phyloP scores from a whole-genome alignment of 371 early-diverging fungal species.

The Smittium mucronatum region DNA sequence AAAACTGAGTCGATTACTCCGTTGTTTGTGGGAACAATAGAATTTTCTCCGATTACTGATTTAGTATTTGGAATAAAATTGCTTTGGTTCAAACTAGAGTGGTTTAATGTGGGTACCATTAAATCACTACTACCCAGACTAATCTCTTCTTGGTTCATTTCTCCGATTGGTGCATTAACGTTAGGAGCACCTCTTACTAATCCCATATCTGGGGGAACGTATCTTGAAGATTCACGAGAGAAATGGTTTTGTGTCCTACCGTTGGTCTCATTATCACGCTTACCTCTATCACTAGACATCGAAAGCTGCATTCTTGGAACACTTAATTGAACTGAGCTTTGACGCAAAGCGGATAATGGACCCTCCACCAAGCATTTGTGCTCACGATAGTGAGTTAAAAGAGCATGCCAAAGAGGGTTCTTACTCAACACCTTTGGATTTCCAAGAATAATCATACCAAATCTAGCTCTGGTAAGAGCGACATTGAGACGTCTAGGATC shows the following conservation, averaged over 20 bases:
- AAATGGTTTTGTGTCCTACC: neutral
- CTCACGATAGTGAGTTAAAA: slow-evolving; percentile 87
- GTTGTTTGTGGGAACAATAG: neutral
- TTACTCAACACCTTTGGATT: slow-evolving; percentile 88
- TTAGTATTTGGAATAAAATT: neutral
- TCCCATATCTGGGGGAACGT: slow-evolving; percentile 7
- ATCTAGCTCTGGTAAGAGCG: slow-evolving; percentile 91
- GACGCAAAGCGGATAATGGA: slow-evolving; percentile 71
- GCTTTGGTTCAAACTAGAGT: neutral
- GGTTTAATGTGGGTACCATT: neutral
- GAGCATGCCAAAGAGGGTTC: slow-evolving; percentile 91
- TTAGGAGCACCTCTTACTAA: neutral
- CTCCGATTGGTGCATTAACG: too few relatives aligned
- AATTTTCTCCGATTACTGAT: neutral
- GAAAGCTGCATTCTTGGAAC: slow-evolving; percentile 21
- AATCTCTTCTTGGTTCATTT: neutral
- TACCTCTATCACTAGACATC: slow-evolving; percentile 3
- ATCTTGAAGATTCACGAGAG: neutral
- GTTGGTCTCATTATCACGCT: neutral
- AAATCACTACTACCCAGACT: neutral
- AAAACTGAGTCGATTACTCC: slow-evolving; percentile 4
- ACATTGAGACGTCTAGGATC: slow-evolving; percentile 97
- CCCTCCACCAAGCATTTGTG: slow-evolving; percentile 89
- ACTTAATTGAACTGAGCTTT: slow-evolving; percentile 28
- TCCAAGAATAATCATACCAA: slow-evolving; percentile 90